Conservation (phyloP, 2,329 filamentous ascomycete genomes). For the Magnaporthiopsis incrustans region DNA sequence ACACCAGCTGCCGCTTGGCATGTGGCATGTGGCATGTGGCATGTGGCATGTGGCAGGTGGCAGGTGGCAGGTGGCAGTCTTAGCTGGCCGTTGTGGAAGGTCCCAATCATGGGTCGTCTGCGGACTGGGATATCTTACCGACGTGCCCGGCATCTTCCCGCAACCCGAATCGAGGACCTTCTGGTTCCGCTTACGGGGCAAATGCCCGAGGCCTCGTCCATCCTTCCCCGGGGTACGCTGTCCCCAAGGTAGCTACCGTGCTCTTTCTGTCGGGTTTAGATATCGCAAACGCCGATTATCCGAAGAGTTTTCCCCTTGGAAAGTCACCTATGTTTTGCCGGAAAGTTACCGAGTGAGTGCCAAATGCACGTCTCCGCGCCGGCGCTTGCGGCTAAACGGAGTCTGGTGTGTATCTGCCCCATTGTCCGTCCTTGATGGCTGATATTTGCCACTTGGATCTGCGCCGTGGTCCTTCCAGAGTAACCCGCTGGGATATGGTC, state of each 20-base stretch:
- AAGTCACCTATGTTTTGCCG: neutral
- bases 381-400: neutral
- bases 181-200: neutral
- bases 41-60: too few relatives aligned
- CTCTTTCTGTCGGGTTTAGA: neutral
- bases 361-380: too few relatives aligned
- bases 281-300: neutral
- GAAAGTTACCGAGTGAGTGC: neutral
- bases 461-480: neutral
- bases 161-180: neutral
- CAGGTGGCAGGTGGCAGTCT: neutral
- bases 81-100: too few relatives aligned
- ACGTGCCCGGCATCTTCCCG: neutral
- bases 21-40: neutral
- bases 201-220: neutral
- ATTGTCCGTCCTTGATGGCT: neutral
- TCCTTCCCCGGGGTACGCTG: too few relatives aligned
- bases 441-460: neutral
- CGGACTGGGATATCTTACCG: neutral
- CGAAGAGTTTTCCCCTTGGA: neutral
- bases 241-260: neutral
- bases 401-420: neutral
- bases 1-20: too few relatives aligned
- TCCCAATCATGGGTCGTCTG: neutral
- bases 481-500: neutral